Percentiles rank a stretch among this genome's conserved stretches.
Evolutionary conservation across 192 early-diverging fungal genomes (phyloP).

Genomic region (Coemansia sp.): DNA sequence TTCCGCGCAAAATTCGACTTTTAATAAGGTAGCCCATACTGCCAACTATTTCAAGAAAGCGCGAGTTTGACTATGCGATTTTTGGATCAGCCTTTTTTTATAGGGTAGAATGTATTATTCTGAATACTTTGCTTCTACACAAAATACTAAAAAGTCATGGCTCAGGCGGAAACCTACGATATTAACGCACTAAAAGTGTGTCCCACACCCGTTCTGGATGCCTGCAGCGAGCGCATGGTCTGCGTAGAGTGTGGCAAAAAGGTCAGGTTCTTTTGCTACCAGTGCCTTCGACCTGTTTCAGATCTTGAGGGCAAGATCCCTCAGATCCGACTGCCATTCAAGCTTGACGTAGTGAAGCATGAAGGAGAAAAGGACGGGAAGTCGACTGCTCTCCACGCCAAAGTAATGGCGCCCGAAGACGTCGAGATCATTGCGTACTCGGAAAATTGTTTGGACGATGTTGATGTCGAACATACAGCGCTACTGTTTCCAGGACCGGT

Average conservation of each 20-base stretch:
- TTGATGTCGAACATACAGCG: conserved; percentile 69
- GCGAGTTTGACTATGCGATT: neutral
- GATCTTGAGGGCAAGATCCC: conserved; percentile 61
- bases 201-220: conserved; percentile 36
- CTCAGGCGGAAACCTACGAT: conserved; percentile 30
- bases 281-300: conserved; percentile 65
- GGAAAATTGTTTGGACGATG: conserved; percentile 59
- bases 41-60: neutral
- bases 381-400: conserved; percentile 87
- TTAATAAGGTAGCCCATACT: conserved; percentile 37
- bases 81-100: neutral
- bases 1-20: conserved; percentile 91
- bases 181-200: conserved; percentile 34
- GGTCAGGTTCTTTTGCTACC: conserved; percentile 75
- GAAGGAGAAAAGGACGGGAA: conserved; percentile 80
- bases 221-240: conserved; percentile 46
- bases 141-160: conserved; percentile 20
- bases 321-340: conserved; percentile 69
- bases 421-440: conserved; percentile 66
- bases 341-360: conserved; percentile 81
- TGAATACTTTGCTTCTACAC: neutral
- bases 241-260: conserved; percentile 70
- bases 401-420: conserved; percentile 72
- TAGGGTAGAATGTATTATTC: neutral
- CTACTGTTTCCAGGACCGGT: conserved; percentile 85